Conservation (phyloP, 2,329 filamentous ascomycete genomes). For the Sporothrix dimorphospora region DNA sequence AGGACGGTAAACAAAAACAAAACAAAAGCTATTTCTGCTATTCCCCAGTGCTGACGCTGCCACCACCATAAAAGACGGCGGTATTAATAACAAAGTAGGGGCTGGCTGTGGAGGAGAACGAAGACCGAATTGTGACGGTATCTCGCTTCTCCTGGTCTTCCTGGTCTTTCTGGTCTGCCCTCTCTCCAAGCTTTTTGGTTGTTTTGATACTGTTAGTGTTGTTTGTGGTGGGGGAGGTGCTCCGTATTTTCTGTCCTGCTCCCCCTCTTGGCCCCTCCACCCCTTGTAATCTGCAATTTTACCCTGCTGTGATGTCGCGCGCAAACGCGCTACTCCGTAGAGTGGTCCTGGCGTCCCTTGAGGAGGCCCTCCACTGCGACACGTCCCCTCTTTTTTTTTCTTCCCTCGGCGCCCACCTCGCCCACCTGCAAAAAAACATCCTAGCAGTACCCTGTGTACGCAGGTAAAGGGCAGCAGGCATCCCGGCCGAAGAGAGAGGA, state of each 20-base stretch:
- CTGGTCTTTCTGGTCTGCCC: background rate
- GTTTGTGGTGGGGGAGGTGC: background rate
- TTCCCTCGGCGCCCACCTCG: background rate
- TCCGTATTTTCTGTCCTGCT: conserved; percentile 16
- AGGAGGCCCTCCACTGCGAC: background rate
- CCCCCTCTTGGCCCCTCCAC: background rate
- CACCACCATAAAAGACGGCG: conserved; percentile 1
- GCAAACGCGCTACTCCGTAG: conserved; percentile 23
- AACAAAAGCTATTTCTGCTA: background rate
- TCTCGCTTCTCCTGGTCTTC: too few species aligned
- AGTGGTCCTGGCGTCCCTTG: conserved; percentile 3
- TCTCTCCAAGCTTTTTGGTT: background rate
- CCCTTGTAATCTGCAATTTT: conserved; percentile 17
- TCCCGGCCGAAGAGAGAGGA: conserved; percentile 19
- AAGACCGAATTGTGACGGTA: background rate
- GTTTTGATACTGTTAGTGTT: background rate
- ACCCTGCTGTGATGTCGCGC: conserved; percentile 18
- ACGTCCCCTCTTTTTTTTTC: conserved; percentile 3
- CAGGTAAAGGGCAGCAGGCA: conserved; percentile 23
- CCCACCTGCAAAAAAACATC: background rate
- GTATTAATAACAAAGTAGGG: background rate
- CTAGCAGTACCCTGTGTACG: conserved; percentile 27
- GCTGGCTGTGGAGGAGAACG: conserved; percentile 6
- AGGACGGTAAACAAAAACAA: conserved; percentile 17
- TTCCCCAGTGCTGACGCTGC: conserved; percentile 10